A percentile compares a stretch with the other conserved stretches of the same genome.
Conservation (phyloP, 257 asterid species). For the Hygrophila difformis region DNA sequence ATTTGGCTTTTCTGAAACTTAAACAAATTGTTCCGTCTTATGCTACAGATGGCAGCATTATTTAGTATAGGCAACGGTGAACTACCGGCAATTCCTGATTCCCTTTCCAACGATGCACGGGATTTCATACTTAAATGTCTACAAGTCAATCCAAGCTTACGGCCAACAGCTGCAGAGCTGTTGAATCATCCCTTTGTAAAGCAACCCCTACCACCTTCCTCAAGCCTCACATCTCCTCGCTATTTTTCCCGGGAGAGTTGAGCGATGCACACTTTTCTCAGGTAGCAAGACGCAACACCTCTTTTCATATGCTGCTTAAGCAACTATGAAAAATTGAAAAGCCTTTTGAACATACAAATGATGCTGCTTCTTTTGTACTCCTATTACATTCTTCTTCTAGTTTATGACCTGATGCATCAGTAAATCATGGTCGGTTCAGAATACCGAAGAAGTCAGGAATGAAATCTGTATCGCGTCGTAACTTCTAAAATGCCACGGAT, state of each 20-base stretch:
- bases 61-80: constrained; percentile 56
- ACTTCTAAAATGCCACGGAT: too few relatives aligned
- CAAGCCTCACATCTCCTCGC: constrained; percentile 40
- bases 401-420: too few relatives aligned
- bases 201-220: constrained; percentile 28
- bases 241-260: constrained; percentile 3
- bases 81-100: constrained; percentile 45
- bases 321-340: too few relatives aligned
- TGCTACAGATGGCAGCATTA: constrained; percentile 49
- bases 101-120: constrained; percentile 46
- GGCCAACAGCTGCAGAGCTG: constrained; percentile 50
- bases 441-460: too few relatives aligned
- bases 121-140: constrained; percentile 43
- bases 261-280: neutral
- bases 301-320: too few relatives aligned
- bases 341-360: too few relatives aligned
- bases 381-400: too few relatives aligned
- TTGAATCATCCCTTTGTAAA: constrained; percentile 54
- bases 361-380: too few relatives aligned
- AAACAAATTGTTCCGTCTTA: neutral
- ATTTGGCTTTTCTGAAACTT: neutral
- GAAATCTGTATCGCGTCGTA: too few relatives aligned
- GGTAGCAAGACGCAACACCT: neutral
- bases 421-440: too few relatives aligned
- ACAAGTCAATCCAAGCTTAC: constrained; percentile 46